A percentile compares a stretch with the other conserved stretches of the same genome.
These are phyloP conservation scores for Exserohilum rostratum DNA, from an alignment of 2,329 filamentous ascomycete species.

Conservation along the genomic window DNA sequence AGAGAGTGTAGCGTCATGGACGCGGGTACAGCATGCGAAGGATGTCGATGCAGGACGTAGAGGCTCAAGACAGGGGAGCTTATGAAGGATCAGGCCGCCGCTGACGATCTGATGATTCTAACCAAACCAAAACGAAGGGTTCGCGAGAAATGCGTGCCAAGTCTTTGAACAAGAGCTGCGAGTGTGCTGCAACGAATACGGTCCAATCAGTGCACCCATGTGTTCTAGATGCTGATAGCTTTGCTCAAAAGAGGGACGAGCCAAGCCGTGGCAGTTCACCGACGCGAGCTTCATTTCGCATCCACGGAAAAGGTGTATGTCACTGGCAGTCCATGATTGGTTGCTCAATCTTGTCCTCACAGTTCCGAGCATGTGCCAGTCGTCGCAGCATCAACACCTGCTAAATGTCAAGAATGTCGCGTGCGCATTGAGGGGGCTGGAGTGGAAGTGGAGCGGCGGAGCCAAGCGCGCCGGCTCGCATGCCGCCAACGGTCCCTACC, in stretches of 20 bases:
- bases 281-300: background rate
- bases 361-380: background rate
- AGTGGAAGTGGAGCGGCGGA: background rate
- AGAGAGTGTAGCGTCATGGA: constrained; percentile 29
- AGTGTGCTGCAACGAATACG: background rate
- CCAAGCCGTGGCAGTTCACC: constrained; percentile 3
- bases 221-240: constrained; percentile 5
- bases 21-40: background rate
- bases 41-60: background rate
- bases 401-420: no score
- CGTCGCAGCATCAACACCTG: background rate
- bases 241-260: background rate
- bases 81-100: background rate
- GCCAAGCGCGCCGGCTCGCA: constrained; percentile 1
- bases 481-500: background rate
- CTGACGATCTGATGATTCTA: background rate
- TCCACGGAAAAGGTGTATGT: background rate
- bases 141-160: background rate
- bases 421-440: background rate
- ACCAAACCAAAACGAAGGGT: background rate
- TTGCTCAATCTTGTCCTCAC: no score
- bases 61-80: background rate
- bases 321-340: constrained; percentile 5
- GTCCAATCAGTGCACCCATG: constrained; percentile 12
- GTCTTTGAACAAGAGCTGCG: background rate